Base-by-base conservation (phyloP, 2,329 filamentous ascomycete genomes). In the Exophiala sp. region DNA sequence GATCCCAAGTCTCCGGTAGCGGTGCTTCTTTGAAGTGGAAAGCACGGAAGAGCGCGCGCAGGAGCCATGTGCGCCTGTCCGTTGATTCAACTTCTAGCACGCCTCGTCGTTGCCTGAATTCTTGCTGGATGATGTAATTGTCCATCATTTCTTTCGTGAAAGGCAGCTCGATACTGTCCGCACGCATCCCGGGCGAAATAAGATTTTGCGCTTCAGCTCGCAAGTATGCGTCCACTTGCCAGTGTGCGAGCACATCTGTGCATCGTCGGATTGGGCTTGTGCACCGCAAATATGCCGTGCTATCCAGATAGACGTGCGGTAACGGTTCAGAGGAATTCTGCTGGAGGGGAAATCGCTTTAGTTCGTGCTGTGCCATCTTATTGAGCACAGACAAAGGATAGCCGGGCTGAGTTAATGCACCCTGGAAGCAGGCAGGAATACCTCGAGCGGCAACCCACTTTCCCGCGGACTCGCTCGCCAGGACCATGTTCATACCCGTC, bases 141-240 rank as follows among this genome's bases (percentile, higher is more conserved):
- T 80, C 72, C 18, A 85, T 68, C 12, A 75, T 69, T 1, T 65
- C 52, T 12, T 67, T 66, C 10, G 73, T 72, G 65, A 83, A 84
- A 2, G 82, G 79, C 3, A 84, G 70, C 52, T 65, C 63, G 11
- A 54, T 33, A 12, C 54, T 42, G n/a, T 42, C 34, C 14, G 21
- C 41, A 34, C 42, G 10, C n/a, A 35, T 14, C 11, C 48, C 52
- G 5, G 39, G 35, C 20, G 36, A 10, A 5, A 53, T 36, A 3
- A 75, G 75, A 3, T 72, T 71, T 29, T 68, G 63, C 9, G 76
- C 73, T 67, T 85, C 82, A 57, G 79, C 74, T 9, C 79, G 78
- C 38, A 86, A 62, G 1, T 80, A 81, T 5, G 82, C 78, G 70
- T 85, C 82, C 43, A 85, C 83, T 60, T 86, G 83, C 75, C 83